Conservation (phyloP, 192 early-diverging fungal genomes). For the Mortierella claussenii region DNA sequence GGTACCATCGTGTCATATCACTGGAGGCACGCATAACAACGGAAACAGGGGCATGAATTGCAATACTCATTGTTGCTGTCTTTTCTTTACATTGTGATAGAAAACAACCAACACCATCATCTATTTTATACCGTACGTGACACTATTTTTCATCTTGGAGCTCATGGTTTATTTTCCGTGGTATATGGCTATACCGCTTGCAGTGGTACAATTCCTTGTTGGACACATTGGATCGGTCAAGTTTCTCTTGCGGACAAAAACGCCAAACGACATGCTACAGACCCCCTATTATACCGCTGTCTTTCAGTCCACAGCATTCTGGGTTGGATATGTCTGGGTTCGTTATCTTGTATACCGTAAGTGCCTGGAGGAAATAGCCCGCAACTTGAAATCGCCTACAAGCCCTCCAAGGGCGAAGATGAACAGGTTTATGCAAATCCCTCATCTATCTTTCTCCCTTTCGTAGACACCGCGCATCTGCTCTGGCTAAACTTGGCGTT, state of each 20-base stretch:
- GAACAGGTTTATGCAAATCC: no score
- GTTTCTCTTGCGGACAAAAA: conserved; percentile 64
- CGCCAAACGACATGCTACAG: conserved; percentile 65
- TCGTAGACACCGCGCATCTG: conserved; percentile 69
- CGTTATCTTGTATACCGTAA: conserved; percentile 73
- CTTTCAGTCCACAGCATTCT: conserved; percentile 88
- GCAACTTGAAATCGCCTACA: no score
- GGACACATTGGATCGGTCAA: conserved; percentile 70
- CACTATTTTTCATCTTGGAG: conserved; percentile 66
- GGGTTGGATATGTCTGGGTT: conserved; percentile 73
- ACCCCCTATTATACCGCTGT: conserved; percentile 89
- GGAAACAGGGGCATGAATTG: no score
- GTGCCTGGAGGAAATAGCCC: no score
- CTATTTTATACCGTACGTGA: conserved; percentile 75
- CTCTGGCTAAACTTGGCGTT: conserved; percentile 75
- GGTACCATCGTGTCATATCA: conserved; percentile 21
- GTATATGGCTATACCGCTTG: conserved; percentile 80
- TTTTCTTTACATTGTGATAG: conserved; percentile 41
- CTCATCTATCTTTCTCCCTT: conserved; percentile 14
- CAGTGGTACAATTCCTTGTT: conserved; percentile 57
- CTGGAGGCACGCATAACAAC: no score
- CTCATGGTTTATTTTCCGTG: conserved; percentile 74
- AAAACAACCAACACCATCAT: conserved; percentile 72
- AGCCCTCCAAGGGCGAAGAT: no score
- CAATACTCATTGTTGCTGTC: neutral